Conservation (phyloP, 257 asterid species). For the Solanum peruvianum region DNA sequence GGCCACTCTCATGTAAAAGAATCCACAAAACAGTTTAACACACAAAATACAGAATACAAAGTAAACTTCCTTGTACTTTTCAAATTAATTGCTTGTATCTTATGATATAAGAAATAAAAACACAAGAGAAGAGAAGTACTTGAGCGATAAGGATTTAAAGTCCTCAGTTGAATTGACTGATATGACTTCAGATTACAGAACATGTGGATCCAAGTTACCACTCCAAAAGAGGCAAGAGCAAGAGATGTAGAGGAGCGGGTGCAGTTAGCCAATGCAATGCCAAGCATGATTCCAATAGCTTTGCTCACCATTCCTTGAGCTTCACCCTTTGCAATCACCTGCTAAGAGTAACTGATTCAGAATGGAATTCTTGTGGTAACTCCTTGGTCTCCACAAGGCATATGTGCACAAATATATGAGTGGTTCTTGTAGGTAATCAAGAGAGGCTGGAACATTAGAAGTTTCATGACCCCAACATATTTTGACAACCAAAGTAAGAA, state of each 20-base stretch:
- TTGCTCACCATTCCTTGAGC: conserved; percentile 99
- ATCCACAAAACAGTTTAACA: neutral
- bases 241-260: conserved; percentile 81
- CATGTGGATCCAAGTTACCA: conserved; percentile 90
- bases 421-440: neutral
- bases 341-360: conserved; percentile 7
- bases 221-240: conserved; percentile 79
- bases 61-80: neutral
- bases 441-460: neutral
- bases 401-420: neutral
- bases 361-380: neutral
- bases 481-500: neutral
- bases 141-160: conserved; percentile 96
- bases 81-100: neutral
- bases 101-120: neutral
- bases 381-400: neutral
- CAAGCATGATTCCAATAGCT: conserved; percentile 80
- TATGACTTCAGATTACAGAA: conserved; percentile 95
- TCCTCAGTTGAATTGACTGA: conserved; percentile 95
- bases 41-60: neutral
- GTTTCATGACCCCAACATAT: neutral
- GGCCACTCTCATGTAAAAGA: neutral
- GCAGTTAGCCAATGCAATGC: conserved; percentile 72
- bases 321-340: conserved; percentile 99
- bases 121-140: conserved; percentile 33